Base-by-base conservation (phyloP, 208 protist species). In the Leishmania turanica region DNA sequence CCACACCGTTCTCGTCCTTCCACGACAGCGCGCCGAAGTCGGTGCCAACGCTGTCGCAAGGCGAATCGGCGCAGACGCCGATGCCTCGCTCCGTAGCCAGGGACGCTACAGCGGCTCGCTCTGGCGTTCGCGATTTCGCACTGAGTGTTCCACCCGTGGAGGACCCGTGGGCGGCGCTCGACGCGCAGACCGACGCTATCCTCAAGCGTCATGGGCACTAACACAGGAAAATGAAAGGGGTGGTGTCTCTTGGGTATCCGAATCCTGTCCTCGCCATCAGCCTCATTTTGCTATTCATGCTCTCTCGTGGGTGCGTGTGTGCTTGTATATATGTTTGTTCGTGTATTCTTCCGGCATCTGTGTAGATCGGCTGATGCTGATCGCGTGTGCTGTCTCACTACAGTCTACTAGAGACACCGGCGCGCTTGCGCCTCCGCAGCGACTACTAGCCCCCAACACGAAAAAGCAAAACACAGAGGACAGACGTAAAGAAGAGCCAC, bases 141-240 rank as follows among this genome's bases (percentile, higher is more conserved):
- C 68, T 70, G 0, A 72, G 83, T 21, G 34, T 82, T 51, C 72
- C 72, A 5, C 76, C 80, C 19, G 45, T 93, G 49, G 75, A 66
- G 51, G 82, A 93, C 58, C 86, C 88, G 49, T 95, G 91, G 91
- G 87, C 87, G 58, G 79, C 79, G 40, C 87, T 95, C 60, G 91
- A 95, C 74, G 88, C 87, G 15, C 87, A 93, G 76, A 92, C 86
- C 27, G 91, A 95, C 75, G 66, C 73, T 53, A 89, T 95, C 62
- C 80, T 95, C 49, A 81, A 68, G 65, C 86, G 79, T 27, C 73
- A 75, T 66, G 77, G 79, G 37, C 78, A 56, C 60, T 82, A 77
- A 60, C n/a, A 21, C 45, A 68, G 17, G 85, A 49, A 64, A 69
- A 24, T 40, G 64, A 51, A 53, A 34, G 13, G 40, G 40, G 17